Percentiles rank a stretch among this genome's conserved stretches.
phyloP scores from a whole-genome alignment of 345 rosid species.

The Eucalyptus polybractea region DNA sequence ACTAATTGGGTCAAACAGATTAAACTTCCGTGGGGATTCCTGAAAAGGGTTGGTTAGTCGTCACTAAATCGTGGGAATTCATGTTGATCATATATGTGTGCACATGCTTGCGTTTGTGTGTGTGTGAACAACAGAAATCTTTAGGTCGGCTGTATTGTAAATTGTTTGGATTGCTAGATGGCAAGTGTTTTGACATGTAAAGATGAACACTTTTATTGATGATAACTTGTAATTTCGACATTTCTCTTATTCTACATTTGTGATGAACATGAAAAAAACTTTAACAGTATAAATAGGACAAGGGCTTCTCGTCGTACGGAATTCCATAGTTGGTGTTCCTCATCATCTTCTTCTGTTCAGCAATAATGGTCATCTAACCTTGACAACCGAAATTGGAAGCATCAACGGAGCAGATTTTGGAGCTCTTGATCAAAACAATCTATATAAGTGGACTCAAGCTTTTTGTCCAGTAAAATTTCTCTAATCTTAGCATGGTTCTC shows the following conservation, averaged over 20 bases:
- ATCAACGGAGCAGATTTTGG: background rate
- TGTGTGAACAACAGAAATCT: background rate
- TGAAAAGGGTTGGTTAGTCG: background rate
- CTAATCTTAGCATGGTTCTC: slow-evolving; percentile 10
- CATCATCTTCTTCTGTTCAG: background rate
- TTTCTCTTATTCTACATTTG: background rate
- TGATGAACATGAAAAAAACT: background rate
- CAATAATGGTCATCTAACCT: background rate
- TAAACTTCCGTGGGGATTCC: background rate
- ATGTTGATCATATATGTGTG: background rate
- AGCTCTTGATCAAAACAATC: slow-evolving; percentile 1
- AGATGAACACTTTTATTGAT: background rate
- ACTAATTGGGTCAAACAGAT: background rate
- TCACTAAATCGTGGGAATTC: background rate
- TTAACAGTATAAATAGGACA: background rate
- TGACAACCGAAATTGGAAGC: background rate
- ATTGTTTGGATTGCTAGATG: background rate
- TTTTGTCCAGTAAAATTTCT: slow-evolving; percentile 1
- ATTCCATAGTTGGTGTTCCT: background rate
- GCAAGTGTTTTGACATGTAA: background rate
- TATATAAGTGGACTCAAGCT: slow-evolving; percentile 9
- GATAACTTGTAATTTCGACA: background rate
- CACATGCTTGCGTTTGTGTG: background rate
- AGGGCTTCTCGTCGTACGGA: background rate
- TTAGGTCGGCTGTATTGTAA: background rate